Conservation (phyloP, 2,329 filamentous ascomycete species). For the Sordariomycetes sp. region DNA sequence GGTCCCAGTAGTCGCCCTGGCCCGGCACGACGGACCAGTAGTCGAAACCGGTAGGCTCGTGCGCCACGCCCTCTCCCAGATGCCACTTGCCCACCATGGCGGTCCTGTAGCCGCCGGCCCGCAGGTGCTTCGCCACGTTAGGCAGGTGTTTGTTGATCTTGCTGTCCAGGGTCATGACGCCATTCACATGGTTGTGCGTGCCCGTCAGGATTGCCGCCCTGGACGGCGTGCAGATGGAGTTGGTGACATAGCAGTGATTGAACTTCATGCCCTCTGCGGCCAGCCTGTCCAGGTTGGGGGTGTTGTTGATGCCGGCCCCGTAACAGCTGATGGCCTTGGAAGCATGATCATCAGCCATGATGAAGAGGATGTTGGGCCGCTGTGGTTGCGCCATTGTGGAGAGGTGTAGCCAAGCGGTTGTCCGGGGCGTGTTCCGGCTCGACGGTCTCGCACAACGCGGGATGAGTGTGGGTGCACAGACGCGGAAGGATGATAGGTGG, state of each 20-base stretch:
- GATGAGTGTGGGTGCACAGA: too few relatives aligned
- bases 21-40: slow-evolving; percentile 40
- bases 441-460: too few relatives aligned
- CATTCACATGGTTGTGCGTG: slow-evolving; percentile 42
- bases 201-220: slow-evolving; percentile 37
- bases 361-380: slow-evolving; percentile 27
- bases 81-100: slow-evolving; percentile 46
- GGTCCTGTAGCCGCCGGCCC: slow-evolving; percentile 33
- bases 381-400: background rate
- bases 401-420: background rate
- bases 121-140: slow-evolving; percentile 39
- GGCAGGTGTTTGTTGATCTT: slow-evolving; percentile 38
- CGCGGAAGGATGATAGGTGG: too few relatives aligned
- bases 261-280: slow-evolving; percentile 38
- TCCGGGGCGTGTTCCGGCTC: too few relatives aligned
- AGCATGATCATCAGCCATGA: slow-evolving; percentile 45
- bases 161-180: slow-evolving; percentile 35
- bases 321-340: slow-evolving; percentile 36
- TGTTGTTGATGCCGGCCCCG: slow-evolving; percentile 38
- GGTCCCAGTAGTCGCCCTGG: slow-evolving; percentile 41
- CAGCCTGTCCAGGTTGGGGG: slow-evolving; percentile 38
- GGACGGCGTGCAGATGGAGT: slow-evolving; percentile 40
- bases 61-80: slow-evolving; percentile 32
- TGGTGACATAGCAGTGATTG: slow-evolving; percentile 43
- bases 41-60: slow-evolving; percentile 39